Evolutionary conservation across 805 yeast species (phyloP).

Genomic region (Saturnispora zaruensis): DNA sequence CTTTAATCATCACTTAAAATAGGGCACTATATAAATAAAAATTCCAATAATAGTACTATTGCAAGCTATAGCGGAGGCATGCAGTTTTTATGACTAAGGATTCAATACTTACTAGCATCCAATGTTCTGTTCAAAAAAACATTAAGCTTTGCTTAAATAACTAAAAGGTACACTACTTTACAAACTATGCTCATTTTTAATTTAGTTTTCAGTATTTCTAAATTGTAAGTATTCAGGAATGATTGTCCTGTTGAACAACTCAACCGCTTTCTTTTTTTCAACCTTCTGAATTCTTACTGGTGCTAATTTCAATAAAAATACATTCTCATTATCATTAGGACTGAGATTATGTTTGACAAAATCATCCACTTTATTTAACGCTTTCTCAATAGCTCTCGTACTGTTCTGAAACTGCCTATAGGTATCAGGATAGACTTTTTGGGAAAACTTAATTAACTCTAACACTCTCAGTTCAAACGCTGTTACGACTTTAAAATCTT

Average conservation of each 20-base stretch:
- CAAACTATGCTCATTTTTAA: background rate
- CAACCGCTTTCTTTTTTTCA: background rate
- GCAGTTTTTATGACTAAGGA: too few relatives aligned
- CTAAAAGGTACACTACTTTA: too few relatives aligned
- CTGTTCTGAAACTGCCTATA: constrained; percentile 6
- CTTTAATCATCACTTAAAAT: background rate
- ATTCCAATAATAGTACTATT: too few relatives aligned
- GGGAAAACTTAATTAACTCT: constrained; percentile 11
- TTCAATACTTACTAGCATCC: too few relatives aligned
- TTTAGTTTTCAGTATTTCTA: background rate
- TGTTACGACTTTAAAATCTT: constrained; percentile 2
- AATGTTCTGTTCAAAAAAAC: too few relatives aligned
- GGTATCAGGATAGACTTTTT: background rate
- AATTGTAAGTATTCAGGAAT: background rate
- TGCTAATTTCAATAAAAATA: background rate
- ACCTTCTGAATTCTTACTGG: background rate
- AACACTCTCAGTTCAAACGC: background rate
- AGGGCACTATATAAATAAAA: too few relatives aligned
- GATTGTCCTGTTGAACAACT: background rate
- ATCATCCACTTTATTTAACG: background rate
- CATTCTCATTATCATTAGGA: constrained; percentile 5
- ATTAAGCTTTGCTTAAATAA: too few relatives aligned
- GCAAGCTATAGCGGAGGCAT: too few relatives aligned
- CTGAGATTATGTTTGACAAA: background rate
- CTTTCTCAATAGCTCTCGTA: background rate